Base-by-base conservation (phyloP, 2,329 filamentous ascomycete genomes). In the Mycogone perniciosa region DNA sequence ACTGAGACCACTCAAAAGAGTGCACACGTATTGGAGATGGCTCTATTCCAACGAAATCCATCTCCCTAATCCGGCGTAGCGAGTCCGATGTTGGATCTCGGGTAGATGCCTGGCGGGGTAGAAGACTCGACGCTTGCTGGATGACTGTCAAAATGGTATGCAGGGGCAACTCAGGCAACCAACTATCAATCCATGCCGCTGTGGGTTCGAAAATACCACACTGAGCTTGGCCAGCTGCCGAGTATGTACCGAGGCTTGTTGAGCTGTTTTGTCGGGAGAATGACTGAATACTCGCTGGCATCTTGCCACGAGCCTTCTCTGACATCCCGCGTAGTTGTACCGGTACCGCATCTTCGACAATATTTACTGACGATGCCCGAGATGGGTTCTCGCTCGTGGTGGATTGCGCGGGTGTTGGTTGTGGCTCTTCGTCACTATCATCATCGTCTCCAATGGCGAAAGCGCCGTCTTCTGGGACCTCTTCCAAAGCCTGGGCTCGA, bases 301-400 rank as follows among this genome's bases (percentile, higher is more conserved):
- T 89, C 69, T 99, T 99, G 6, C 93, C 93, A 45, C 93, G 79
- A 11, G 93, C 93, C 67, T 97, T 99, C 68, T 97, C 93, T 20
- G 92, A 96, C 88, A 97, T 96, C 49, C 90, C 90, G 51, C 89
- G 81, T 31, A 95, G 67, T 64, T 96, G 91, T 20, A 84, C 77
- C 10, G 89, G 90, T 7, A 95, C 81, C 4, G 86, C 85, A 54
- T 95, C 90, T 53, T 95, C 89, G 1, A 80, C 71, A 37, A 75
- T 74, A 0, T 81, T 81, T 0, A 82, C 81, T 0, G 88, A 92
- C 4, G 87, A 84, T 26, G 85, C 80, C 35, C 83, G 78, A 55
- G 79, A 76, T 60, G 83, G 69, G 54, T 78, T 71, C 65, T 86
- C 73, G 67, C 82, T 83, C 1, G 84, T 80, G 1, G 82, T 86